A percentile compares a stretch with the other conserved stretches of the same genome.
Conservation (phyloP, 306 rosid genomes). For the Vigna nakashimae region DNA sequence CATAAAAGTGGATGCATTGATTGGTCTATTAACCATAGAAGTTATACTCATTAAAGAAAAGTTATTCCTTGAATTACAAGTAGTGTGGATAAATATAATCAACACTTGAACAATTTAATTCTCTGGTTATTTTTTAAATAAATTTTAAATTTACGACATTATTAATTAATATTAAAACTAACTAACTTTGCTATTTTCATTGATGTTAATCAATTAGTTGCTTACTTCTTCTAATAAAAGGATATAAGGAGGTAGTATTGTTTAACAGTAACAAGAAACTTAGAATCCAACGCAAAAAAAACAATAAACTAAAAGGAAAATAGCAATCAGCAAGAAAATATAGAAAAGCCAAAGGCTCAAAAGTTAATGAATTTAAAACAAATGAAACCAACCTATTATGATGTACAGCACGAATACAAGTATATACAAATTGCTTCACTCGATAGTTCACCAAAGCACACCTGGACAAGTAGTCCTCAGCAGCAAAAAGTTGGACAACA, state of each 20-base stretch:
- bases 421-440: conserved; percentile 74
- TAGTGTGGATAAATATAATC: neutral
- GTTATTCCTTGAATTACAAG: neutral
- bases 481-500: conserved; percentile 71
- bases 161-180: too few relatives aligned
- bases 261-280: neutral
- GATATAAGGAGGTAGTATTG: neutral
- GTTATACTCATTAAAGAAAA: neutral
- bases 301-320: conserved; percentile 12
- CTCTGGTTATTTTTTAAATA: neutral
- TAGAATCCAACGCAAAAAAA: conserved; percentile 12
- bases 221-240: neutral
- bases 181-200: neutral
- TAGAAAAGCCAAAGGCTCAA: conserved; percentile 18
- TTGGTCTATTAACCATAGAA: neutral
- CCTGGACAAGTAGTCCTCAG: conserved; percentile 63
- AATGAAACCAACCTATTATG: conserved; percentile 73
- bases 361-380: conserved; percentile 35
- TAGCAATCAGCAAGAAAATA: conserved; percentile 6
- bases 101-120: neutral
- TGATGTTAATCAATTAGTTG: neutral
- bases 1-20: neutral
- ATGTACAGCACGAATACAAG: conserved; percentile 77
- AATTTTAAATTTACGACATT: too few relatives aligned
- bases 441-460: conserved; percentile 79